Conservation (phyloP, 495 filamentous ascomycete species). For the Trichoderma reesei region DNA sequence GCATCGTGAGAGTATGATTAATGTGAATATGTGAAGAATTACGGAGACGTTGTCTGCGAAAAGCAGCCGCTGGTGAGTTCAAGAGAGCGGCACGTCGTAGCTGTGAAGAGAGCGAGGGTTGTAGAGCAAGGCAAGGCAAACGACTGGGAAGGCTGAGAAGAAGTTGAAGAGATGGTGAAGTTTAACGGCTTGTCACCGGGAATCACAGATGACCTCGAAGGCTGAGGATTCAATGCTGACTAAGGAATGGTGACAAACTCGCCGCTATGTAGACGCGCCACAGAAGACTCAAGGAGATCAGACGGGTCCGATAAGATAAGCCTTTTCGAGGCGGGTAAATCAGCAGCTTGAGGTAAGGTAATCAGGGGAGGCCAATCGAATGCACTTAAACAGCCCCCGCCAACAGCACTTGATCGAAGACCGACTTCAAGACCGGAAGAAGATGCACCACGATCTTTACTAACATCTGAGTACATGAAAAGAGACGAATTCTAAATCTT, state of each 20-base stretch:
- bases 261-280: not conserved
- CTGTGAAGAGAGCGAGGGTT: not conserved
- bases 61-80: not conserved
- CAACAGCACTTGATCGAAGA: too few species aligned
- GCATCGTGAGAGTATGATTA: constrained; percentile 39
- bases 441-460: too few species aligned
- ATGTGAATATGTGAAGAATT: not conserved
- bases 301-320: not conserved
- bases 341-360: not conserved
- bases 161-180: not conserved
- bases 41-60: not conserved
- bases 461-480: too few species aligned
- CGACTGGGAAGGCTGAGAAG: not conserved
- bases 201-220: not conserved
- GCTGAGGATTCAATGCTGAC: not conserved
- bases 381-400: too few species aligned
- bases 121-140: not conserved
- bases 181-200: not conserved
- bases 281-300: not conserved
- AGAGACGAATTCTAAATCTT: too few species aligned
- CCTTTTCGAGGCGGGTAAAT: not conserved
- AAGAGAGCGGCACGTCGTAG: not conserved
- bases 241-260: not conserved
- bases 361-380: not conserved
- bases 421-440: too few species aligned